Conservation (phyloP, 345 rosid genomes). For the Salix viminalis region DNA sequence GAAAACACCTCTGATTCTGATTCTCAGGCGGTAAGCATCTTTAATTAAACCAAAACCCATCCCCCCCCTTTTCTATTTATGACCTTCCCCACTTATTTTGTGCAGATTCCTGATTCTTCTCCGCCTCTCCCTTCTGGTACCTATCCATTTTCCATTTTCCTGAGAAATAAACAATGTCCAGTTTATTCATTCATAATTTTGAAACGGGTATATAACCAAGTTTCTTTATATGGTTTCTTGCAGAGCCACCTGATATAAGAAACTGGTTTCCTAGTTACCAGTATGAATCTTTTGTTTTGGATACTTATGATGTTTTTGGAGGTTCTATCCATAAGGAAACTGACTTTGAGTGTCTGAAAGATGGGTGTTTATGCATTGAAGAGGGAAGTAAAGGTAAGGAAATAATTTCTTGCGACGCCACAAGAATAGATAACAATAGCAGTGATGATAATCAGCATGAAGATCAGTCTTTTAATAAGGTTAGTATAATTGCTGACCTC, state of each 20-base stretch:
- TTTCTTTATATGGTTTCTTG: neutral
- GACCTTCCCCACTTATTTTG: neutral
- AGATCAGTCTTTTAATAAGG: neutral
- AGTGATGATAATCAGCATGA: neutral
- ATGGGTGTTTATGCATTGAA: neutral
- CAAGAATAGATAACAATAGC: neutral
- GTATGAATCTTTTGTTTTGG: conserved; percentile 46
- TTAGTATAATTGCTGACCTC: neutral
- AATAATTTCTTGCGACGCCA: neutral
- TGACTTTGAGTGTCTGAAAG: neutral
- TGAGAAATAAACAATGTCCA: neutral
- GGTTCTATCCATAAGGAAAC: conserved; percentile 11
- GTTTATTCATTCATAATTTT: neutral
- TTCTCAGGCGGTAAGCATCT: neutral
- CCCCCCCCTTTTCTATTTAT: neutral
- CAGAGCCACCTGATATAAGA: conserved; percentile 59
- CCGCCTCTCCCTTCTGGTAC: conserved; percentile 27
- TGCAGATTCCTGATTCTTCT: conserved; percentile 15
- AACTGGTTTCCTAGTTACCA: conserved; percentile 63
- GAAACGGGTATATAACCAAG: neutral
- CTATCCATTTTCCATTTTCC: neutral
- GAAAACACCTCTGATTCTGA: neutral
- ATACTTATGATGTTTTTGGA: conserved; percentile 22
- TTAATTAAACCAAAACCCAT: neutral
- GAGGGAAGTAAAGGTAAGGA: neutral